Conservation (phyloP, 352 stramenopile species). For the Pythium phragmitis region DNA sequence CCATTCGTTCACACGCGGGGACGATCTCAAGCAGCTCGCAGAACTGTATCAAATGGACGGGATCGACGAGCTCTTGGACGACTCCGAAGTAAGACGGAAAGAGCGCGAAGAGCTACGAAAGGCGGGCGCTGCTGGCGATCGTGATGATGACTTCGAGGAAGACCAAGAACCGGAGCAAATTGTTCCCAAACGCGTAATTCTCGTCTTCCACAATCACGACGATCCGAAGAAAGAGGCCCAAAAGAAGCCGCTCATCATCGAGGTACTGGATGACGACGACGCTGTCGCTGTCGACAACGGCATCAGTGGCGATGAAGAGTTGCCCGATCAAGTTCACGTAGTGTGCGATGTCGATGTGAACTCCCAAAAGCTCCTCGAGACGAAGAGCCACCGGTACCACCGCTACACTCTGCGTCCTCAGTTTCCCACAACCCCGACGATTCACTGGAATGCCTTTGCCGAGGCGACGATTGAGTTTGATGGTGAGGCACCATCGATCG, state of each 20-base stretch:
- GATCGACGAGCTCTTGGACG: slow-evolving; percentile 72
- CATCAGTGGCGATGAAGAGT: neutral
- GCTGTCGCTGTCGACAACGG: neutral
- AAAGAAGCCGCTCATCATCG: slow-evolving; percentile 63
- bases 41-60: slow-evolving; percentile 82
- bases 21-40: slow-evolving; percentile 65
- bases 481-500: slow-evolving; percentile 16
- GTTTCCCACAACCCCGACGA: slow-evolving; percentile 4
- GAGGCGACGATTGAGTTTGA: slow-evolving; percentile 42
- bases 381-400: slow-evolving; percentile 51
- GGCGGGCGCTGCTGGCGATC: neutral
- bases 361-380: slow-evolving; percentile 55
- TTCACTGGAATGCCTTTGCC: slow-evolving; percentile 37
- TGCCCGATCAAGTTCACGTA: slow-evolving; percentile 30
- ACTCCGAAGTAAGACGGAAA: slow-evolving; percentile 23
- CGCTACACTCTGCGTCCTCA: slow-evolving; percentile 46
- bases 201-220: slow-evolving; percentile 44
- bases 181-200: slow-evolving; percentile 32
- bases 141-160: slow-evolving; percentile 14
- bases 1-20: slow-evolving; percentile 38
- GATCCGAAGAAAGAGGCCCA: neutral
- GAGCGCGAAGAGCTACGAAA: slow-evolving; percentile 9
- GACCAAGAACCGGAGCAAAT: slow-evolving; percentile 18
- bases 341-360: slow-evolving; percentile 44
- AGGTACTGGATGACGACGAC: slow-evolving; percentile 48